These are phyloP conservation scores for Kalmusia sp. DNA, from an alignment of 2,329 filamentous ascomycete genomes.

Conservation along the genomic window DNA sequence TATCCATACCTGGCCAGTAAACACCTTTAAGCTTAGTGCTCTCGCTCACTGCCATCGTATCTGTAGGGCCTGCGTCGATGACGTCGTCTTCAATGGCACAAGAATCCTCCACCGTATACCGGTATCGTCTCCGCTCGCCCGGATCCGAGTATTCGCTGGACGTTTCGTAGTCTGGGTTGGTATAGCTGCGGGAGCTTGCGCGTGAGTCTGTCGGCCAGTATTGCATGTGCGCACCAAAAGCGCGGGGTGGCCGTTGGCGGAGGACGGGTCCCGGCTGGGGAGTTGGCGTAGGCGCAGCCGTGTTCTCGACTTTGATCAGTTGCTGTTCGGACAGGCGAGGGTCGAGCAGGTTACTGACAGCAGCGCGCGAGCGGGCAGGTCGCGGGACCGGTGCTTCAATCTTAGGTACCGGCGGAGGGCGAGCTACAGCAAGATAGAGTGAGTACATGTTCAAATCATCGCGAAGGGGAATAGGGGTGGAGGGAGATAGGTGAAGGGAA, in stretches of 20 bases:
- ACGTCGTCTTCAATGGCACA: slow-evolving; percentile 43
- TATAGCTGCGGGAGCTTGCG: slow-evolving; percentile 45
- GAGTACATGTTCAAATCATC: slow-evolving; percentile 17
- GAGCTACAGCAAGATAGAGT: slow-evolving; percentile 33
- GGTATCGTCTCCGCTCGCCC: slow-evolving; percentile 33
- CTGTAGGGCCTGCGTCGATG: slow-evolving; percentile 25
- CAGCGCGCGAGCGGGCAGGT: slow-evolving; percentile 28
- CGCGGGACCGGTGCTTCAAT: slow-evolving; percentile 36
- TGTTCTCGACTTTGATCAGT: slow-evolving; percentile 43
- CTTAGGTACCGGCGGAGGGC: slow-evolving; percentile 25
- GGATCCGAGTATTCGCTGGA: slow-evolving; percentile 47
- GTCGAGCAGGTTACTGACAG: slow-evolving; percentile 38
- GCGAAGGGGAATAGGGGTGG: slow-evolving; percentile 10
- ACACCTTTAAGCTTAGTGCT: slow-evolving; percentile 70
- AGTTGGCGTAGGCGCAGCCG: slow-evolving; percentile 35
- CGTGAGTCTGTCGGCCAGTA: slow-evolving; percentile 46
- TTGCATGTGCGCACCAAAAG: slow-evolving; percentile 46
- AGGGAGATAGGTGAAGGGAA: too few relatives aligned
- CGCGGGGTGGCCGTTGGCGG: slow-evolving; percentile 28
- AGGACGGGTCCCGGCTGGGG: slow-evolving; percentile 36
- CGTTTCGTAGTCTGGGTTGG: slow-evolving; percentile 46
- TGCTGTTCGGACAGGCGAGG: slow-evolving; percentile 46
- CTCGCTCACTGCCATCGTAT: slow-evolving; percentile 44
- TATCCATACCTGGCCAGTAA: slow-evolving; percentile 78
- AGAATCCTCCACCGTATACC: slow-evolving; percentile 30